Evolutionary conservation across 148 eudicot genomes (phyloP).

Genomic region (Vaccinium myrtillus): DNA sequence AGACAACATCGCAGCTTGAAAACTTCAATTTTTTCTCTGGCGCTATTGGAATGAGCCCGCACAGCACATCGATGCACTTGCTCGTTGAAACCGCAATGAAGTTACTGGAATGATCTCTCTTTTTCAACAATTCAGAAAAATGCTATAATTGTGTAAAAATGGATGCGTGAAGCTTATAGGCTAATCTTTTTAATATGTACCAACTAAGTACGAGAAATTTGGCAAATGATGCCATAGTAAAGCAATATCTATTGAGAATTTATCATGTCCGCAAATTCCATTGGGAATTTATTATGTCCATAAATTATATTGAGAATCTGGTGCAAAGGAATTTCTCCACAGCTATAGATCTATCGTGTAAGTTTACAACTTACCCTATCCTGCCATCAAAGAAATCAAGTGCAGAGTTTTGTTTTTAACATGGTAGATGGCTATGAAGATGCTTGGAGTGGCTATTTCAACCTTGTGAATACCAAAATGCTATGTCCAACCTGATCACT

Average conservation of each 20-base stretch:
- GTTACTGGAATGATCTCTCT: slow-evolving; percentile 25
- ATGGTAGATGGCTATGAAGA: not conserved
- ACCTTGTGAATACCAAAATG: not conserved
- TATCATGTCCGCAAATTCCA: no score
- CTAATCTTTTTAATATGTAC: not conserved
- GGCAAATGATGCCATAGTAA: not conserved
- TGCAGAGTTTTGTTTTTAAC: not conserved
- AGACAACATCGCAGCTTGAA: slow-evolving; percentile 81
- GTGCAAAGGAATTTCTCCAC: not conserved
- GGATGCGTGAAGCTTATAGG: slow-evolving; percentile 1
- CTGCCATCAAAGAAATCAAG: slow-evolving; percentile 6
- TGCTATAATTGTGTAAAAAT: not conserved
- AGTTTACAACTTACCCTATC: not conserved
- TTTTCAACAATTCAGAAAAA: not conserved
- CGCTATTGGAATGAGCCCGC: slow-evolving; percentile 65
- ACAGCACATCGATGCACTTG: slow-evolving; percentile 49
- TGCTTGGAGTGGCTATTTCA: not conserved
- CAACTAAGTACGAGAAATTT: not conserved
- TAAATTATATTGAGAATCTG: not conserved
- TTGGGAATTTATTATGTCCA: not conserved
- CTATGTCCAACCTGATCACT: not conserved
- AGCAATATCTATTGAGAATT: not conserved
- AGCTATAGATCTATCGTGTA: not conserved
- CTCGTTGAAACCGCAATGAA: slow-evolving; percentile 57
- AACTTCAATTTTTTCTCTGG: slow-evolving; percentile 79